Base-by-base conservation (phyloP, 2,329 filamentous ascomycete genomes). In the Fusarium sp. region DNA sequence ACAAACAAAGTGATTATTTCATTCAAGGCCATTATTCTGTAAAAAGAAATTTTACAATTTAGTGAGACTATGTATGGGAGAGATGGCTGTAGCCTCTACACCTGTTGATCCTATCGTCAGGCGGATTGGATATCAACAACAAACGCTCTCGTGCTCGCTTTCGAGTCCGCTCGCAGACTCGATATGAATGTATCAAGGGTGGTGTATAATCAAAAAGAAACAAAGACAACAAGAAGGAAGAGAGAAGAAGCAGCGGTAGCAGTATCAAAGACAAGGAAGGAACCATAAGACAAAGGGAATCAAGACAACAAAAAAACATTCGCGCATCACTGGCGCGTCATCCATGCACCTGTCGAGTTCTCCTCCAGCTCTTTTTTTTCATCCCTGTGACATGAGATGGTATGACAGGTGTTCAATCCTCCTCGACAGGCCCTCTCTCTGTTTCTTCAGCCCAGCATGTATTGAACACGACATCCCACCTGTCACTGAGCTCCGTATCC, bases 161-260 rank as follows among this genome's bases (percentile, higher is more conserved):
- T 27, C 32, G 63, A 78, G 72, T 75, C 78, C 76, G 77, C 75
- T 78, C 64, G 76, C 78, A 78, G 77, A 75, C 76, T 73, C 73
- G 59, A 52, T 64, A 72, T 74, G 75, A 77, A 76, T 74, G 76
- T 77, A 76, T 76, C 73, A 76, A n/a, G 75, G 64, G 44, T 77
- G 66, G 76, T 79, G 73, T 78, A 77, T 77, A 78, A 77, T 74
- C 76, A 74, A 76, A 76, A 57, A 76, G 64, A 66, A 70, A 71
- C 73, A 73, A 74, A 73, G 61, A 68, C 70, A 73, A 76, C 59
- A 66, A 71, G 63, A 34, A 42, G 25, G 50, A 53, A 53, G 50
- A 43, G 50, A 43, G 29, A 74, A 57, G 61, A 57, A 55, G 46
- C 42, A 57, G 45, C 24, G 43, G 61, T 43, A 72, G 59, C 66